Percentiles rank a stretch among this genome's conserved stretches.
These are phyloP conservation scores for Tilletia walkeri DNA, from an alignment of 1,284 basidiomycete genomes.

Conservation along the genomic window DNA sequence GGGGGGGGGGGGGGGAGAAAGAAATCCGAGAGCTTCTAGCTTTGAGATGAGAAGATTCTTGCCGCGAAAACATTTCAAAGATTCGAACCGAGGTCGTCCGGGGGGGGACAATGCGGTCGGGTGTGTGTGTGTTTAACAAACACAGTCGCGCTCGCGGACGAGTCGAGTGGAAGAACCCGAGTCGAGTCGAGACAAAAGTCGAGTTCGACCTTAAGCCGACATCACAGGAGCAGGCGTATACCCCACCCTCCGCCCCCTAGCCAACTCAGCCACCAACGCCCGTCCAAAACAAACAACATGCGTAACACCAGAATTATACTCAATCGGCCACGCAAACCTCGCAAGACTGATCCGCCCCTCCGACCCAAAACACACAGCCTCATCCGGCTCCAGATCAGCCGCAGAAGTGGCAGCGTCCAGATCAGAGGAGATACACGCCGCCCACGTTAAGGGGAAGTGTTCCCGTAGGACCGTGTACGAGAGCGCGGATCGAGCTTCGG, in stretches of 20 bases:
- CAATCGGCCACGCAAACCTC: slow-evolving; percentile 10
- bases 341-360: slow-evolving; percentile 8
- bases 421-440: slow-evolving; percentile 1
- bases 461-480: neutral
- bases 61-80: no score
- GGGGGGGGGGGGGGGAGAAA: no score
- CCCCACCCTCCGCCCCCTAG: neutral
- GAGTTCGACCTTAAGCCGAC: neutral
- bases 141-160: no score
- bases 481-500: slow-evolving; percentile 5
- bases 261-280: slow-evolving; percentile 2
- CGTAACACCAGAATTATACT: neutral
- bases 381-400: neutral
- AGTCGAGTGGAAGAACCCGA: no score
- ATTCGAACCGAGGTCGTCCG: no score
- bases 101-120: no score
- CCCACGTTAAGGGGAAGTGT: slow-evolving; percentile 7
- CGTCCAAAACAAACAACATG: slow-evolving; percentile 13
- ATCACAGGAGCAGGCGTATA: slow-evolving; percentile 2
- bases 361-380: slow-evolving; percentile 2
- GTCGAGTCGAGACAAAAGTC: no score
- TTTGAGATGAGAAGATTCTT: no score
- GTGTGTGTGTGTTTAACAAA: no score
- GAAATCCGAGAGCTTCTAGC: no score
- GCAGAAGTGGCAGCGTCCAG: neutral